phyloP scores from a whole-genome alignment of 768 basidiomycete genomes.

The Tylopilus plumbeoviolaceoides region DNA sequence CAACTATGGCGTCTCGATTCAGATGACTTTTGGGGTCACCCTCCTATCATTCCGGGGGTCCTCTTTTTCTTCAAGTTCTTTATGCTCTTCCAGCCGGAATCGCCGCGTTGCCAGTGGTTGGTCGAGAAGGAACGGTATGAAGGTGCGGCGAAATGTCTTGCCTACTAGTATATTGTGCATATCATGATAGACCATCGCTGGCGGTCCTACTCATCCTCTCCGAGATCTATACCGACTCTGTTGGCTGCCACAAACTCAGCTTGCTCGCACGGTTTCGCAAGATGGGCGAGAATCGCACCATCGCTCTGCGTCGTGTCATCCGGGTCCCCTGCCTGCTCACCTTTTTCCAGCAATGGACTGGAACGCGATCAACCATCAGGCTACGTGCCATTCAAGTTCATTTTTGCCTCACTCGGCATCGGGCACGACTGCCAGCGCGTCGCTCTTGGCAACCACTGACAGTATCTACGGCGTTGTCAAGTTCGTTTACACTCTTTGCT shows the following conservation, averaged over 20 bases:
- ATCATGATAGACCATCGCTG: constrained; percentile 24
- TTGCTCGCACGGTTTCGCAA: constrained; percentile 28
- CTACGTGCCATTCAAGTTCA: too few relatives aligned
- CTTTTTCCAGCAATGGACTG: constrained; percentile 37
- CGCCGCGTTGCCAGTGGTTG: constrained; percentile 41
- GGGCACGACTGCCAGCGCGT: too few relatives aligned
- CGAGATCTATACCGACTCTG: constrained; percentile 35
- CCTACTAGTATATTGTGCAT: constrained; percentile 27
- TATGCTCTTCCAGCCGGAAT: constrained; percentile 40
- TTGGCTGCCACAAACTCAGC: constrained; percentile 26
- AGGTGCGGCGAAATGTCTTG: constrained; percentile 31
- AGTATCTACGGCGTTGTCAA: too few relatives aligned
- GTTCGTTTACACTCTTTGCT: too few relatives aligned
- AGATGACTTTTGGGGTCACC: constrained; percentile 28
- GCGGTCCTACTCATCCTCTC: constrained; percentile 29
- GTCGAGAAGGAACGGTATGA: constrained; percentile 34
- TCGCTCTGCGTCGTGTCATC: constrained; percentile 30
- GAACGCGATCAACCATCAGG: too few relatives aligned
- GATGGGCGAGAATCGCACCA: constrained; percentile 32
- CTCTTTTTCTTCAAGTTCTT: constrained; percentile 32
- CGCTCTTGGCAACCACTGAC: too few relatives aligned
- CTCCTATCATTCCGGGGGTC: constrained; percentile 37
- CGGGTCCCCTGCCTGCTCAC: constrained; percentile 31
- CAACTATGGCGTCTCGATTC: constrained; percentile 30
- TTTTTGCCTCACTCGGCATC: too few relatives aligned